Evolutionary conservation across 208 protist species (phyloP).

Genomic region (Chromosphaera perkinsii): DNA sequence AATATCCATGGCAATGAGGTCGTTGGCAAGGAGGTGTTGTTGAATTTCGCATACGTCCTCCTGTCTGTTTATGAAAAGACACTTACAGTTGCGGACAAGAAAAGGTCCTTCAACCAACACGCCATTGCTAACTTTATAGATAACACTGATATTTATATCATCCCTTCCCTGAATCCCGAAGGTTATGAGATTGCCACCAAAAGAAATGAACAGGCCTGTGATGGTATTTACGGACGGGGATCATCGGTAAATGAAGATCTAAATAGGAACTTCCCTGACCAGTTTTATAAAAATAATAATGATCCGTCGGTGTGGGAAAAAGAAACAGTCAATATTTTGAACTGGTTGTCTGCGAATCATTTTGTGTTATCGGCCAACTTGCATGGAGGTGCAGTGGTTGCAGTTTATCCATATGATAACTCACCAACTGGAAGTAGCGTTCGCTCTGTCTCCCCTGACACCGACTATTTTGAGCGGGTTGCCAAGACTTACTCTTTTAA

Average conservation of each 20-base stretch:
- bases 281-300: constrained; percentile 17
- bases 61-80: not conserved
- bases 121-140: constrained; percentile 19
- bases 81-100: not conserved
- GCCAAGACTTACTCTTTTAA: constrained; percentile 29
- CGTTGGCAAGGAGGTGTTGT: constrained; percentile 41
- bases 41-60: constrained; percentile 17
- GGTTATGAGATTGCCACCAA: constrained; percentile 26
- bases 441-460: constrained; percentile 23
- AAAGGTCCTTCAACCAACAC: constrained; percentile 6
- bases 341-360: constrained; percentile 29
- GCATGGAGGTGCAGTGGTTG: constrained; percentile 48
- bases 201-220: not conserved
- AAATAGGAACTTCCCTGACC: constrained; percentile 40
- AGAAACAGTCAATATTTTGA: constrained; percentile 36
- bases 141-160: constrained; percentile 39
- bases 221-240: constrained; percentile 11
- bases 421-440: not conserved
- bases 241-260: constrained; percentile 26
- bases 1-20: constrained; percentile 61
- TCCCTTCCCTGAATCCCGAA: constrained; percentile 56
- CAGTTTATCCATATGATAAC: constrained; percentile 48
- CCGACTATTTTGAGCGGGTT: constrained; percentile 25
- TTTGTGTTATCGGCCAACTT: constrained; percentile 54
- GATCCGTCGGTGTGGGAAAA: not conserved